Percentiles rank a stretch among this genome's conserved stretches.
Evolutionary conservation across 495 filamentous ascomycete genomes (phyloP).

Genomic region (Penicillium malachiteum): DNA sequence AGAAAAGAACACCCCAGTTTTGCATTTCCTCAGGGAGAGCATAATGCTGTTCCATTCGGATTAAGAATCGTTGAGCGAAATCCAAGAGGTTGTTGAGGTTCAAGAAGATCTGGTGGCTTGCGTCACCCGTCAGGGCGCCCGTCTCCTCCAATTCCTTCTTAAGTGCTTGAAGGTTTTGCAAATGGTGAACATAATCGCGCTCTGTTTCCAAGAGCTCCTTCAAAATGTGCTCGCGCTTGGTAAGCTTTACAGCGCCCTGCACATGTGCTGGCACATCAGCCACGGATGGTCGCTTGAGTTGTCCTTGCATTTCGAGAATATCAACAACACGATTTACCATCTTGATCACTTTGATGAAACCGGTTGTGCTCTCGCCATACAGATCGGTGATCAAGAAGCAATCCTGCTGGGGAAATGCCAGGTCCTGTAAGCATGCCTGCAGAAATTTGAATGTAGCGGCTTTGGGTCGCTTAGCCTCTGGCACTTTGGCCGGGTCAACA

Average conservation of each 20-base stretch:
- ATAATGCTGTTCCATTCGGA: constrained; percentile 93
- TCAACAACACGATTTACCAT: constrained; percentile 89
- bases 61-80: constrained; percentile 91
- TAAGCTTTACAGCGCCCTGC: constrained; percentile 55
- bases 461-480: constrained; percentile 66
- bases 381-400: constrained; percentile 91
- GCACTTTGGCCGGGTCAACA: constrained; percentile 58
- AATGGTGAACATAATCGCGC: constrained; percentile 96
- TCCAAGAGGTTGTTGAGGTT: constrained; percentile 93
- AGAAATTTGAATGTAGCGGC: constrained; percentile 70
- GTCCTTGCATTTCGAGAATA: constrained; percentile 69
- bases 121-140: constrained; percentile 83
- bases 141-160: constrained; percentile 88
- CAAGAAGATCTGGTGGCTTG: constrained; percentile 91
- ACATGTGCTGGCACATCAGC: constrained; percentile 42
- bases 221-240: constrained; percentile 82
- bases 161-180: constrained; percentile 89
- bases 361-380: constrained; percentile 90
- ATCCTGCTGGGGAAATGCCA: constrained; percentile 74
- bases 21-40: constrained; percentile 72
- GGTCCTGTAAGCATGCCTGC: constrained; percentile 65
- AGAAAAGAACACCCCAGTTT: constrained; percentile 89
- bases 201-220: constrained; percentile 91
- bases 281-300: constrained; percentile 57
- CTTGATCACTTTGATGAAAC: constrained; percentile 91